Evolutionary conservation across 768 basidiomycete genomes (phyloP).

Genomic region (Lactarius akahatsu): DNA sequence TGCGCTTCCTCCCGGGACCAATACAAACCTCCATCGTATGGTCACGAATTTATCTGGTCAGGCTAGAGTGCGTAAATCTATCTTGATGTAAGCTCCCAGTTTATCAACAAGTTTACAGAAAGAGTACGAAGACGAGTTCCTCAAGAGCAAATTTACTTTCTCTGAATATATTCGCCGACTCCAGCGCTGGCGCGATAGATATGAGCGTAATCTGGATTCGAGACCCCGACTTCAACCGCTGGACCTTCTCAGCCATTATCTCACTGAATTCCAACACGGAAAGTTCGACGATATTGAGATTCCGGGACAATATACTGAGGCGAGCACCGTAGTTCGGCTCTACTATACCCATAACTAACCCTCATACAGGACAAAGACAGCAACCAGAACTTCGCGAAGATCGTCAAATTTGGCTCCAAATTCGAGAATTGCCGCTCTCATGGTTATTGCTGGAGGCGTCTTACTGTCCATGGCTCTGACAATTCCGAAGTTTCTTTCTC

Average conservation of each 20-base stretch:
- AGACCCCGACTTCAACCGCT: slow-evolving; percentile 82
- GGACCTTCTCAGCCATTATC: slow-evolving; percentile 84
- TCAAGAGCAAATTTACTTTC: slow-evolving; percentile 72
- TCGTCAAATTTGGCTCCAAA: slow-evolving; percentile 86
- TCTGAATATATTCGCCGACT: slow-evolving; percentile 86
- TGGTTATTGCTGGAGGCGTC: slow-evolving; percentile 84
- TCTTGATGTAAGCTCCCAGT: not conserved
- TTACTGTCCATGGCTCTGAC: slow-evolving; percentile 89
- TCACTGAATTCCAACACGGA: slow-evolving; percentile 96
- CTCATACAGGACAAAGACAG: slow-evolving; percentile 82
- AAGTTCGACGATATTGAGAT: slow-evolving; percentile 98
- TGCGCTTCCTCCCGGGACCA: slow-evolving; percentile 52
- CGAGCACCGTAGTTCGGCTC: slow-evolving; percentile 34
- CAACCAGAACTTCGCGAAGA: slow-evolving; percentile 86
- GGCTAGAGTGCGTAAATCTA: slow-evolving; percentile 50
- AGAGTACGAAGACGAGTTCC: slow-evolving; percentile 90
- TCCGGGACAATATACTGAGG: slow-evolving; percentile 98
- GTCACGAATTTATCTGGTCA: slow-evolving; percentile 55
- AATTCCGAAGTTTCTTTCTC: slow-evolving; percentile 87
- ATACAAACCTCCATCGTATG: slow-evolving; percentile 59
- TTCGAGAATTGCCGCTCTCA: slow-evolving; percentile 88
- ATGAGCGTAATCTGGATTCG: slow-evolving; percentile 79
- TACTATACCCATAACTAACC: slow-evolving; percentile 15
- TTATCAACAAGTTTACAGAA: slow-evolving; percentile 47
- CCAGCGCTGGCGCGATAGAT: slow-evolving; percentile 91